phyloP scores from a whole-genome alignment of 345 rosid genomes.

The Eucalyptus urophylla region DNA sequence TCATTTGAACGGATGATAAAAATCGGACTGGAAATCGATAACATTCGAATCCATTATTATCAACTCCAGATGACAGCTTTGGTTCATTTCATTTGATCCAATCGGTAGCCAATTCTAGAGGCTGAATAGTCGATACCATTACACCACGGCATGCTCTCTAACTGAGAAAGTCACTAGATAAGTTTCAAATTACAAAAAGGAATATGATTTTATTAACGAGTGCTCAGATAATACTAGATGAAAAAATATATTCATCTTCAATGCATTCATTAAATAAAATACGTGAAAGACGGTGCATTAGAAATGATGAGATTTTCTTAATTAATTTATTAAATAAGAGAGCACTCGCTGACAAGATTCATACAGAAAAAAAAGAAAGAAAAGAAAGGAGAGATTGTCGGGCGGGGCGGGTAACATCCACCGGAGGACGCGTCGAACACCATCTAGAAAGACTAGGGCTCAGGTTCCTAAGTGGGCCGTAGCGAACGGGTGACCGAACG shows the following conservation, averaged over 20 bases:
- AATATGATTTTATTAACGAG: too few relatives aligned
- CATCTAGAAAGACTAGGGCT: background rate
- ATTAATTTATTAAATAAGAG: too few relatives aligned
- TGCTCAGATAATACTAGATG: accelerated
- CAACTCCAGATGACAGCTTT: accelerated
- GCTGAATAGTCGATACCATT: background rate
- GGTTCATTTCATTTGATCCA: background rate
- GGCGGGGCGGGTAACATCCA: background rate
- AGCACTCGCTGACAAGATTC: too few relatives aligned
- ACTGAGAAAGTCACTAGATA: accelerated
- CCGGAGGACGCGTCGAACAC: background rate
- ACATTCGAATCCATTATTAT: background rate
- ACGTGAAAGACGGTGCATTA: too few relatives aligned
- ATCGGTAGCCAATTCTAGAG: background rate
- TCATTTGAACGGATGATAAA: background rate
- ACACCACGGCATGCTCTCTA: accelerated
- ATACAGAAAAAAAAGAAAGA: too few relatives aligned
- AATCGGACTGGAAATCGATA: background rate
- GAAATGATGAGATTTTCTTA: too few relatives aligned
- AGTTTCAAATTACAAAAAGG: background rate
- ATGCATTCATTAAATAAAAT: too few relatives aligned
- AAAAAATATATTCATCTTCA: too few relatives aligned
- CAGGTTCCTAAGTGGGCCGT: background rate
- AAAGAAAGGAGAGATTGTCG: too few relatives aligned
- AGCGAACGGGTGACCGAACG: background rate